Evolutionary conservation across 257 asterid species (phyloP).

Genomic region (Ilex asprella): DNA sequence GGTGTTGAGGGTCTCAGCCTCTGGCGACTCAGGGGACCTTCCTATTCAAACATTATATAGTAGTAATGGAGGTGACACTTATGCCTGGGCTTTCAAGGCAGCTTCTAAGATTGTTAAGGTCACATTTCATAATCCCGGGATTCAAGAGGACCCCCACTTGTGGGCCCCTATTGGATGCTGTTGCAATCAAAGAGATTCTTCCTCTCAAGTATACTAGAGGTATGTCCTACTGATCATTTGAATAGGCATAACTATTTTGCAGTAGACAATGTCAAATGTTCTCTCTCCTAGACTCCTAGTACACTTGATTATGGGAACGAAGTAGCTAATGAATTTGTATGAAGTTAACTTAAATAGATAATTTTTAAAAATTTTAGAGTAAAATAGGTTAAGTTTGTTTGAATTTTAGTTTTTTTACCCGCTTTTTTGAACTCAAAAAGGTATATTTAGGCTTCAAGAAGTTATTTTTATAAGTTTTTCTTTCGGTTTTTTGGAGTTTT

Average conservation of each 20-base stretch:
- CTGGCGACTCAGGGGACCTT: slow-evolving; percentile 46
- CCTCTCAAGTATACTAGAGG: slow-evolving; percentile 38
- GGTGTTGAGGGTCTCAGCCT: slow-evolving; percentile 45
- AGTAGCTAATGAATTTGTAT: background rate
- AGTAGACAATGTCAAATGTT: too few species aligned
- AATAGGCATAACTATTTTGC: too few species aligned
- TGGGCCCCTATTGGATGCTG: slow-evolving; percentile 69
- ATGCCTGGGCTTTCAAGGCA: slow-evolving; percentile 72
- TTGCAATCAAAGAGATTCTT: slow-evolving; percentile 62
- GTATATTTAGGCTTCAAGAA: too few species aligned
- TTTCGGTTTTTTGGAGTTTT: too few species aligned
- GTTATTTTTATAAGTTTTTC: too few species aligned
- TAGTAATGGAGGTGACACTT: slow-evolving; percentile 69
- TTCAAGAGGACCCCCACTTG: slow-evolving; percentile 80
- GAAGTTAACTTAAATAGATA: background rate
- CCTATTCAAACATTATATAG: slow-evolving; percentile 72
- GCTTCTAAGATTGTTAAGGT: slow-evolving; percentile 40
- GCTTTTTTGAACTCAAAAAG: too few species aligned
- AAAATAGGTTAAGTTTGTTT: too few species aligned
- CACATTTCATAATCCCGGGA: slow-evolving; percentile 63
- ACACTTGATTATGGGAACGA: background rate
- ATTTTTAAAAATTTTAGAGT: too few species aligned
- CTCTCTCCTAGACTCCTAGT: background rate
- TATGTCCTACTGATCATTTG: slow-evolving; percentile 9
- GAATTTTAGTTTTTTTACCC: too few species aligned